A percentile compares a stretch with the other conserved stretches of the same genome.
Conservation (phyloP, 2,329 filamentous ascomycete species). For the Lecanicillium sp. region DNA sequence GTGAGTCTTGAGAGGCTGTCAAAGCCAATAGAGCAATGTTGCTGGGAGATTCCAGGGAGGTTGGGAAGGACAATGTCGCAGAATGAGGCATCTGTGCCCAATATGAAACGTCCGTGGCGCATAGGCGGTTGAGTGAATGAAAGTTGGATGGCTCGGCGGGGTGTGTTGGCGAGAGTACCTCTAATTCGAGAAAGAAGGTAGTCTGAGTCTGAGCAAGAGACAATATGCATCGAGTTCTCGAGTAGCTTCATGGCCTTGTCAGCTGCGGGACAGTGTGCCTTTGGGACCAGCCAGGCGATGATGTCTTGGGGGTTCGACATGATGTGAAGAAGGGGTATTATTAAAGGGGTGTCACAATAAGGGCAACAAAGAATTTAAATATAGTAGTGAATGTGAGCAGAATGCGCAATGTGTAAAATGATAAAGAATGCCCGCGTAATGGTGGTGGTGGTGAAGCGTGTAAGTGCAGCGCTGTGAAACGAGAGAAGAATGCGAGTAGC, state of each 20-base stretch:
- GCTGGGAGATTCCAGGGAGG: conserved; percentile 23
- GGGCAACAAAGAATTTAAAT: background rate
- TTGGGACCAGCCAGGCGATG: conserved; percentile 32
- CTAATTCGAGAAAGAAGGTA: conserved; percentile 21
- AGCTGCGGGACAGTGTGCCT: conserved; percentile 22
- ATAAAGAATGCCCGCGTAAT: too few relatives aligned
- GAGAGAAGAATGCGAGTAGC: too few relatives aligned
- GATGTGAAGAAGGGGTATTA: conserved; percentile 1
- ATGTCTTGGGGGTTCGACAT: conserved; percentile 18
- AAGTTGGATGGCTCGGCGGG: conserved; percentile 24
- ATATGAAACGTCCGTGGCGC: conserved; percentile 26
- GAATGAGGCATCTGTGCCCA: conserved; percentile 26
- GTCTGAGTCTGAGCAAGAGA: conserved; percentile 16
- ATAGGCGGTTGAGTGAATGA: conserved; percentile 25
- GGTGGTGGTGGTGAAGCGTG: too few relatives aligned
- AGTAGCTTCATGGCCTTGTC: conserved; percentile 23
- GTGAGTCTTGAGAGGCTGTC: conserved; percentile 28
- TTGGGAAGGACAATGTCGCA: conserved; percentile 30
- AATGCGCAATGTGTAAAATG: too few relatives aligned
- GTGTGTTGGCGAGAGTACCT: conserved; percentile 16
- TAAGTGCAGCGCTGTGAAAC: too few relatives aligned
- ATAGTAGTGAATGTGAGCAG: conserved; percentile 9
- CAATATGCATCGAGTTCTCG: conserved; percentile 21
- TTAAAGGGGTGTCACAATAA: background rate
- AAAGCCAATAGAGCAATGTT: conserved; percentile 30